Conservation (phyloP, 768 basidiomycete genomes). For the Lanmaoa pseudosensibilis region DNA sequence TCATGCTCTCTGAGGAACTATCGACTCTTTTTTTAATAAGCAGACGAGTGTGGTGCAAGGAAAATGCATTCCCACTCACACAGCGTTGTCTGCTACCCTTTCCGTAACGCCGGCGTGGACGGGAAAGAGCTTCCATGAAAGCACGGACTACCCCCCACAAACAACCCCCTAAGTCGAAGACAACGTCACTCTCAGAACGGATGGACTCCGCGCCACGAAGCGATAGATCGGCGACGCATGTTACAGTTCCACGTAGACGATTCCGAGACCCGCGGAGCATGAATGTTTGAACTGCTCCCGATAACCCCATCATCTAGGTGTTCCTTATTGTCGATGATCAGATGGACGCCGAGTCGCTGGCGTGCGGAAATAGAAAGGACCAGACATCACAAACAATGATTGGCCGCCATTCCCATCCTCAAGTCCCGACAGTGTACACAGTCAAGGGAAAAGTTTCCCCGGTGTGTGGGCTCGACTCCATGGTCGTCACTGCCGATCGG, state of each 20-base stretch:
- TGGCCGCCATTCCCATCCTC: not conserved
- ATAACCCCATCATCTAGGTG: not conserved
- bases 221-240: not conserved
- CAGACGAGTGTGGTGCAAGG: not conserved
- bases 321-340: not conserved
- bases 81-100: not conserved
- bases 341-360: not conserved
- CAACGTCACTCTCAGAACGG: not conserved
- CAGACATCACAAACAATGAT: not conserved
- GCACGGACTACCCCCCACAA: not conserved
- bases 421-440: no score
- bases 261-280: not conserved
- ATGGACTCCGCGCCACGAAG: not conserved
- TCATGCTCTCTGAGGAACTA: not conserved
- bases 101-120: not conserved
- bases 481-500: conserved; percentile 11
- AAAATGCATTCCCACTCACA: not conserved
- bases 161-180: no score
- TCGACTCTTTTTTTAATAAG: not conserved
- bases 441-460: not conserved
- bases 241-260: not conserved
- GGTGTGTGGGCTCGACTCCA: not conserved
- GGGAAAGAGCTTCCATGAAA: not conserved
- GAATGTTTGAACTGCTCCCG: not conserved
- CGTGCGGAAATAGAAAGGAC: not conserved